Evolutionary conservation across 2,329 filamentous ascomycete species (phyloP).

Genomic region (Alternaria consortialis): DNA sequence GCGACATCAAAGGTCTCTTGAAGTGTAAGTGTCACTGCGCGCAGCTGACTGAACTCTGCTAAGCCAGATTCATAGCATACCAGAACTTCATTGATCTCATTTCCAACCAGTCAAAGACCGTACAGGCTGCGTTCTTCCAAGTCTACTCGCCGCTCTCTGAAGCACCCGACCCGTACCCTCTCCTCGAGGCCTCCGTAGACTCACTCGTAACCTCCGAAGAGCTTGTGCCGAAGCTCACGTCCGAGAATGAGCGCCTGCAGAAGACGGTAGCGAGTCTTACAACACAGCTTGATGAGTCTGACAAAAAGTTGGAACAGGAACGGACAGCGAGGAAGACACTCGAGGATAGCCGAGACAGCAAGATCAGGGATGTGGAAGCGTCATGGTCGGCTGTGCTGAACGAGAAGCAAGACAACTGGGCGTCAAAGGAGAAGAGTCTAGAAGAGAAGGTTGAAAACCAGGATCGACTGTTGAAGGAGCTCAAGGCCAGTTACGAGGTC

Average conservation of each 20-base stretch:
- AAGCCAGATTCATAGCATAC: conserved; percentile 71
- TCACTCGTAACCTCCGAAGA: conserved; percentile 92
- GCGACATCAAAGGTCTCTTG: conserved; percentile 86
- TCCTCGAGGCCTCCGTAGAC: conserved; percentile 95
- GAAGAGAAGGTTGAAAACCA: conserved; percentile 96
- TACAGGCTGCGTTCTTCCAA: conserved; percentile 91
- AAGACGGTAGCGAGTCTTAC: conserved; percentile 78
- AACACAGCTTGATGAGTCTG: conserved; percentile 81
- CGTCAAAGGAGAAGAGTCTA: conserved; percentile 86
- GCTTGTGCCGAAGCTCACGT: conserved; percentile 85
- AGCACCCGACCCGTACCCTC: conserved; percentile 93
- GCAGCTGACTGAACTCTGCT: conserved; percentile 17
- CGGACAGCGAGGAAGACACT: conserved; percentile 74
- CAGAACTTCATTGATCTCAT: conserved; percentile 97
- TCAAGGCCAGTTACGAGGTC: conserved; percentile 97
- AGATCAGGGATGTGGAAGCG: conserved; percentile 86
- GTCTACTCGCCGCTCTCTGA: conserved; percentile 93
- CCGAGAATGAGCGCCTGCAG: conserved; percentile 89
- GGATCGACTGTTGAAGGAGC: conserved; percentile 88
- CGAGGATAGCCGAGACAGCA: conserved; percentile 78
- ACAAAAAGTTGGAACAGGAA: conserved; percentile 82
- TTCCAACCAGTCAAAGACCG: conserved; percentile 93
- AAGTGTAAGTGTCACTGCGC: conserved; percentile 68
- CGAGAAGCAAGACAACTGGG: conserved; percentile 97
- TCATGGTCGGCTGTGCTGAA: conserved; percentile 90